Base-by-base conservation (phyloP, 495 filamentous ascomycete species). In the Neurospora hispaniola region DNA sequence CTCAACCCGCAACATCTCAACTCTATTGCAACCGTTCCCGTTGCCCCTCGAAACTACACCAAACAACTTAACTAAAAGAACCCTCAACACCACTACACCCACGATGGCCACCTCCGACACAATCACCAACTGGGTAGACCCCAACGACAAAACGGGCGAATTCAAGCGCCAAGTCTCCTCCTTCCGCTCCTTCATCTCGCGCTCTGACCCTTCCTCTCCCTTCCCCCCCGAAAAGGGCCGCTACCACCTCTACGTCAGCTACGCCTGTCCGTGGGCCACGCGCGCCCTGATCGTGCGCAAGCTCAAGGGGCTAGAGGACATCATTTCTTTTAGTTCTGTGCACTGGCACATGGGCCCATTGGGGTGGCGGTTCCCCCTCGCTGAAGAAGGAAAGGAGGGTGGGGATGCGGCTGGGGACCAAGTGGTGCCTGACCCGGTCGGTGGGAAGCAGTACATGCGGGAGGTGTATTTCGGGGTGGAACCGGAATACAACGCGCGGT, bases 81-180 rank as follows among this genome's bases (percentile, higher is more conserved):
- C 48, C 23, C 5, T 62, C 23, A 16, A 2, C 11, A 54, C 46
- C 46, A 62, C 23, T 5, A 31, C 35, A 0, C 18, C 70, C 18
- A 71, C 44, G 18, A 41, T 31, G 70, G 74, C 73, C 7, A 27
- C 77, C 35, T 23, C 35, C 6, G 35, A 46, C 20, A 89, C 86
- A 43, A 96, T 97, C 80, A 94, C 93, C 40, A 87, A 94, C 76
- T 97, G 93, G 93, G 94, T 94, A 20, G 83, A 86, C 31, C 90
- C 89, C 43, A 83, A 83, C 72, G 91, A 94, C 81, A 90, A 88
- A 74, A 86, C 89, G 2, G 94, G 94, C 82, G 94, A 97, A 82
- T 98, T 96, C 89, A 96, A 96, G 83, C 90, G 92, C 42, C 89
- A 89, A 77, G 82, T 82, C 72, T 92, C 90, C 48, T 85, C 86